Base-by-base conservation (phyloP, 495 filamentous ascomycete species). In the Bacidia gigantensis region DNA sequence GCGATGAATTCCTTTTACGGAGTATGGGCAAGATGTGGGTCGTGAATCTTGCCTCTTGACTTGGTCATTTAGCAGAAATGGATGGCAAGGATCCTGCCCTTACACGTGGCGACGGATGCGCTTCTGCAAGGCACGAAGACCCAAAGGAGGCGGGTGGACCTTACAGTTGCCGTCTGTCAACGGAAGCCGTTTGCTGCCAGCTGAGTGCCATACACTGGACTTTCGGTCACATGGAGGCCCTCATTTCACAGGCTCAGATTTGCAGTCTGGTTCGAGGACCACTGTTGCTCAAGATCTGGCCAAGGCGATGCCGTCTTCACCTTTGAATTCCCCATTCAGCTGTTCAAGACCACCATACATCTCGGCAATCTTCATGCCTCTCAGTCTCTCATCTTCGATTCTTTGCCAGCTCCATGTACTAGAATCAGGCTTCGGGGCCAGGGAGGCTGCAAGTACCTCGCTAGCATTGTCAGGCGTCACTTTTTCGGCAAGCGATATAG, bases 331-430 rank as follows among this genome's bases (percentile, higher is more conserved):
- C 11, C 62, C 65, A 48, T 65, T 56, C 42, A 74, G 50, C 55
- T 61, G 64, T 55, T 80, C 75, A 42, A 84, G 62, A 41, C 60
- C 60, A 17, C 66, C 61, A 58, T 76, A 78, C 18, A 71, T 66
- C 52, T 75, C 64, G 10, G 79, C 74, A 7, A 80, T 66, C 46
- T 63, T 60, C 57, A 81, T 58, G 11, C 79, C 80, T 41, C 77
- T 67, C 52, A 63, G 54, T 21, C 81, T 65, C 63, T 82, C 75
- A 53, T 67, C 66, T 52, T 84, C 80, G 21, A 84, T 71, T 3
- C 65, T 58, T 55, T 76, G 71, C 69, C 75, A 76, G 3, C 69
- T 70, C 72, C 73, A 80, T 45, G 73, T 72, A 1, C 62, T 64
- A n/a, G 49, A 21, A n/a, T 45, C 44, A 2, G 10, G 14, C 12